Base-by-base conservation (phyloP, 1,284 basidiomycete genomes). In the Moesziomyces sp. region DNA sequence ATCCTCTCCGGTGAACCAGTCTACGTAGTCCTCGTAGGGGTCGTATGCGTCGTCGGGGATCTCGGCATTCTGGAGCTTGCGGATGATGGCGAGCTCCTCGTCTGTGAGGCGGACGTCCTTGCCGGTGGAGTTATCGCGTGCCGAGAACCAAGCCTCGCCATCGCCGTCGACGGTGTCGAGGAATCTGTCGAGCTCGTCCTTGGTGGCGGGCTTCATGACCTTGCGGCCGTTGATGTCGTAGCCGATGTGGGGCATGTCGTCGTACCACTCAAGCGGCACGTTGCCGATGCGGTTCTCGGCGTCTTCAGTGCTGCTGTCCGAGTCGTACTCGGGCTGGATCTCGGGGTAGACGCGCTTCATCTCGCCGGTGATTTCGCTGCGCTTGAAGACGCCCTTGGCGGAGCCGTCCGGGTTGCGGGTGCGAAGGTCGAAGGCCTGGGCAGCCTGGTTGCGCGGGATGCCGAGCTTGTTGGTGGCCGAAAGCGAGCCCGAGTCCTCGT, bases 201-300 rank as follows among this genome's bases (percentile, higher is more conserved):
- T 94, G 81, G 91, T 91, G 49, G 94, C 96, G 16, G 97, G 95
- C 70, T 94, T 91, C 79, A 98, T 88, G 68, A 99, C 91, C 85
- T 92, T 92, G 86, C 93, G 94, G 51, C 97, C 97, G 84, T 96
- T 89, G 83, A 99, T 91, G 85, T 94, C 90, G 86, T 99, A 99
- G 49, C 97, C 97, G 82, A 99, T 90, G 86, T 99, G 97, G n/a
- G 97, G 97, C 76, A 99, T 87, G 86, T 99, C 96, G 85, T 99
- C 97, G 86, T 99, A 99, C 94, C 96, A 99, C 84, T 98, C 94
- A 87, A 93, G 91, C 47, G 97, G 97, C 58, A 99, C 88, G 86
- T 97, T 90, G 63, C 97, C 97, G 77, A 97, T 90, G 61, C 95
- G 92, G 85, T 98, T 99, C 38, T 93, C 92, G 69, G 90, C 89